A percentile compares a stretch with the other conserved stretches of the same genome.
Evolutionary conservation across 345 rosid genomes (phyloP).

Genomic region (Erysimum cheiranthoides): DNA sequence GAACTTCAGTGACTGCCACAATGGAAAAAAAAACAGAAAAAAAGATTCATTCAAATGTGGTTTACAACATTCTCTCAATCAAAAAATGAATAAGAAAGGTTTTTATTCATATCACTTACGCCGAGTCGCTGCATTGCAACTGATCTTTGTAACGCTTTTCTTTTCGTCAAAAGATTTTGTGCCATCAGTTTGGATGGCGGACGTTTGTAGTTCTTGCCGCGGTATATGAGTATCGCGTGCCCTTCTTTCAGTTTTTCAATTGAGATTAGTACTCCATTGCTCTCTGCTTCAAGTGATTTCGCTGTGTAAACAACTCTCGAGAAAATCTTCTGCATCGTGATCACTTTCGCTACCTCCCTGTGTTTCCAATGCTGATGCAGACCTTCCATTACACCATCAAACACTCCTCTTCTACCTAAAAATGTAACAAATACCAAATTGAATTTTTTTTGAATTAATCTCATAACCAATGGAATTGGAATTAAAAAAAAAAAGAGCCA

Average conservation of each 20-base stretch:
- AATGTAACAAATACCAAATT: not conserved
- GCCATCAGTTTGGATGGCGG: slow-evolving; percentile 62
- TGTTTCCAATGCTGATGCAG: slow-evolving; percentile 94
- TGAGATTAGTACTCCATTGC: slow-evolving; percentile 78
- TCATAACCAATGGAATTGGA: not conserved
- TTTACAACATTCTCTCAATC: not conserved
- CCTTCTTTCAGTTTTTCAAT: slow-evolving; percentile 75
- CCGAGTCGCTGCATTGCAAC: slow-evolving; percentile 78
- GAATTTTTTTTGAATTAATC: not conserved
- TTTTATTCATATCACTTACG: slow-evolving; percentile 53
- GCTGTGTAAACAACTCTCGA: slow-evolving; percentile 67
- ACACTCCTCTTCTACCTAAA: slow-evolving; percentile 85
- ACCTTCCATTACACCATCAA: slow-evolving; percentile 87
- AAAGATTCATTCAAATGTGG: not conserved
- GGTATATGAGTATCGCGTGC: slow-evolving; percentile 75
- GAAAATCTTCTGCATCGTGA: slow-evolving; percentile 72
- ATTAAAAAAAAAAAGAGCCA: slow-evolving; percentile 21
- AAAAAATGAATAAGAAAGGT: slow-evolving; percentile 1
- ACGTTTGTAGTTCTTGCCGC: slow-evolving; percentile 87
- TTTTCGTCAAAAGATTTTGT: slow-evolving; percentile 69
- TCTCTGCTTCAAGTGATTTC: slow-evolving; percentile 72
- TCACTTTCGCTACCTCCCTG: slow-evolving; percentile 79
- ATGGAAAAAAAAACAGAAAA: slow-evolving; percentile 12
- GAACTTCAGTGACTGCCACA: slow-evolving; percentile 75
- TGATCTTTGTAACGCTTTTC: slow-evolving; percentile 72